A percentile compares a stretch with the other conserved stretches of the same genome.
Evolutionary conservation across 2,329 filamentous ascomycete genomes (phyloP).

Genomic region (Fonsecaea monophora): DNA sequence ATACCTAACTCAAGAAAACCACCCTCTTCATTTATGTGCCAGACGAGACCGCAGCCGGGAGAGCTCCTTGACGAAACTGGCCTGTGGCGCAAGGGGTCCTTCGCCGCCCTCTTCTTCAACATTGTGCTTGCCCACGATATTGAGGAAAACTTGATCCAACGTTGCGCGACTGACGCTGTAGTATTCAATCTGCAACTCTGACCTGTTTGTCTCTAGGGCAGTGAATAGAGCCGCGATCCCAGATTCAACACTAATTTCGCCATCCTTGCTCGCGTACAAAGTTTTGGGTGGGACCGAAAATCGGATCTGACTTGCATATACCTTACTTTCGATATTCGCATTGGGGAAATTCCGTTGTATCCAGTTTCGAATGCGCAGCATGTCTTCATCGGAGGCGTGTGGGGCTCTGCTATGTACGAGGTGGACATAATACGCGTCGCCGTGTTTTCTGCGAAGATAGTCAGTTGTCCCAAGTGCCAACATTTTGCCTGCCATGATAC

Average conservation of each 20-base stretch:
- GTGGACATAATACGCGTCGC: constrained; percentile 80
- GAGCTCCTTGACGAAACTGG: constrained; percentile 6
- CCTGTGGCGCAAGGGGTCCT: neutral
- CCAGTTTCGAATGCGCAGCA: constrained; percentile 71
- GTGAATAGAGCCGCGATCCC: constrained; percentile 72
- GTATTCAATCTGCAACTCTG: constrained; percentile 75
- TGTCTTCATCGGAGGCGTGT: constrained; percentile 72
- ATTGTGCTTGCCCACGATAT: constrained; percentile 80
- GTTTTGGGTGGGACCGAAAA: constrained; percentile 70
- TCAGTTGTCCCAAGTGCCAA: constrained; percentile 80
- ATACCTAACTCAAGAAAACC: neutral
- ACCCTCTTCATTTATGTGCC: neutral
- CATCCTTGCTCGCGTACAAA: constrained; percentile 14
- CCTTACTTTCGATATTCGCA: constrained; percentile 73
- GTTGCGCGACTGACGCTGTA: constrained; percentile 88
- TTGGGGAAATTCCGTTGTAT: constrained; percentile 66
- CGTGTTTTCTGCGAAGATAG: constrained; percentile 74
- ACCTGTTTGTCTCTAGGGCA: constrained; percentile 73
- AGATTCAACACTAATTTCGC: constrained; percentile 19
- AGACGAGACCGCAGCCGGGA: constrained; percentile 9
- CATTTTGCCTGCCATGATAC: constrained; percentile 86
- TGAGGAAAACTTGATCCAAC: constrained; percentile 87
- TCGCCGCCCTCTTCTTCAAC: constrained; percentile 70
- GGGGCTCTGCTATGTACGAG: constrained; percentile 78
- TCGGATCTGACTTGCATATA: constrained; percentile 84